These are phyloP conservation scores for Exophiala alcalophila DNA, from an alignment of 2,329 filamentous ascomycete species.

Conservation along the genomic window DNA sequence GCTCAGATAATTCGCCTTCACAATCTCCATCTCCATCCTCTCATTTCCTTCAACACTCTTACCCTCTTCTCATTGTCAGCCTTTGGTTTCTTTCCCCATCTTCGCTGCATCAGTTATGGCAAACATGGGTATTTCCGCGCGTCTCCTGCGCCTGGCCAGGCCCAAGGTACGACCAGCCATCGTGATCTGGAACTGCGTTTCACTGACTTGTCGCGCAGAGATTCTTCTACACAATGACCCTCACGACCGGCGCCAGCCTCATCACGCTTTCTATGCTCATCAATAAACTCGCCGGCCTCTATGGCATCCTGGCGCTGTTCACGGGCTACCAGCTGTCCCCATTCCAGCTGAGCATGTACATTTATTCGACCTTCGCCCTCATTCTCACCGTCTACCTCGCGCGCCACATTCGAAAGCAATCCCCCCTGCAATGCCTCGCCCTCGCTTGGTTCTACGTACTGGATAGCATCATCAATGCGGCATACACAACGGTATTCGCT, in stretches of 20 bases:
- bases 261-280: conserved; percentile 79
- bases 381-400: conserved; percentile 66
- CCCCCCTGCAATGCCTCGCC: conserved; percentile 72
- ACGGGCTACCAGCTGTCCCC: conserved; percentile 81
- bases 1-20: conserved; percentile 12
- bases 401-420: conserved; percentile 75
- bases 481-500: conserved; percentile 79
- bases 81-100: conserved; percentile 2
- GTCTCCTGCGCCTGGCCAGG: conserved; percentile 50
- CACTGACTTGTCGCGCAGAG: conserved; percentile 51
- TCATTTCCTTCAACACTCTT: conserved; percentile 3
- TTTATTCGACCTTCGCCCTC: conserved; percentile 76
- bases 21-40: conserved; percentile 2
- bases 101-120: conserved; percentile 11
- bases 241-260: conserved; percentile 81
- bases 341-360: conserved; percentile 84
- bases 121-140: conserved; percentile 34
- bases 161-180: conserved; percentile 40
- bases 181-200: neutral
- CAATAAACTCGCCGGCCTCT: conserved; percentile 89
- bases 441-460: conserved; percentile 83
- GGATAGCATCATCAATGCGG: conserved; percentile 76
- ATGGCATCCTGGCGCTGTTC: conserved; percentile 82
- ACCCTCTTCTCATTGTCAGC: neutral
- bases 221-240: conserved; percentile 80